phyloP scores from a whole-genome alignment of 2,329 filamentous ascomycete genomes.

The Arthrobotrys pseudoclavata region DNA sequence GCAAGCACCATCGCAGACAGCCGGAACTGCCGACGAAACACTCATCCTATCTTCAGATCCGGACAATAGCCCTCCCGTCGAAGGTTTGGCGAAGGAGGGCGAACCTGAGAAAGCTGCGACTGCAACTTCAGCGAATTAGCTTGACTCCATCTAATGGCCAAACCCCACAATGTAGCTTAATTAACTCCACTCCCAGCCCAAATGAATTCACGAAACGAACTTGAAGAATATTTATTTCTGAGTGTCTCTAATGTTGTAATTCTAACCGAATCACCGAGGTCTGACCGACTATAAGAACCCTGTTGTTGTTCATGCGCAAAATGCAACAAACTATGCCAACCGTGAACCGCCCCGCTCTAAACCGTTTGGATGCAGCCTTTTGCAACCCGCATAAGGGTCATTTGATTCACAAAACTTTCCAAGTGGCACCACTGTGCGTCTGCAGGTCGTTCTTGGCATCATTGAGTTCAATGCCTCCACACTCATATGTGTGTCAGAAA shows the following conservation, averaged over 20 bases:
- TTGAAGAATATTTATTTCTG: neutral
- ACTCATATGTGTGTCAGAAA: constrained; percentile 1
- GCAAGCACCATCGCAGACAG: neutral
- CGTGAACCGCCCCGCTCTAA: constrained; percentile 4
- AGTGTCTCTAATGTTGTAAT: neutral
- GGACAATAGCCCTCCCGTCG: neutral
- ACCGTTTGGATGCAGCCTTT: constrained; percentile 13
- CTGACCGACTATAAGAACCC: neutral
- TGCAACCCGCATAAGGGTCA: constrained; percentile 13
- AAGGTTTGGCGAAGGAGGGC: neutral
- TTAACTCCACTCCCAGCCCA: neutral
- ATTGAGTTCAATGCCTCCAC: constrained; percentile 19
- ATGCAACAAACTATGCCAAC: constrained; percentile 12
- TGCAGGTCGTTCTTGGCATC: constrained; percentile 19
- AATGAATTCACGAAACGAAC: neutral
- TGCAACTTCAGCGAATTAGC: neutral
- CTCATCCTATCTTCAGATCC: constrained; percentile 14
- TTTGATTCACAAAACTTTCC: constrained; percentile 18
- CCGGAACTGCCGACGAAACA: neutral
- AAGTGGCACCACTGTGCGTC: constrained; percentile 17
- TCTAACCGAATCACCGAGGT: neutral
- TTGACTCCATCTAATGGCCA: neutral
- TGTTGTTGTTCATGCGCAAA: constrained; percentile 15
- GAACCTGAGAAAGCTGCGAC: neutral
- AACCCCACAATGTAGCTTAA: neutral